Percentiles rank a stretch among this genome's conserved stretches.
Evolutionary conservation across 805 yeast species (phyloP).

Genomic region (Priceomyces haplophilus): DNA sequence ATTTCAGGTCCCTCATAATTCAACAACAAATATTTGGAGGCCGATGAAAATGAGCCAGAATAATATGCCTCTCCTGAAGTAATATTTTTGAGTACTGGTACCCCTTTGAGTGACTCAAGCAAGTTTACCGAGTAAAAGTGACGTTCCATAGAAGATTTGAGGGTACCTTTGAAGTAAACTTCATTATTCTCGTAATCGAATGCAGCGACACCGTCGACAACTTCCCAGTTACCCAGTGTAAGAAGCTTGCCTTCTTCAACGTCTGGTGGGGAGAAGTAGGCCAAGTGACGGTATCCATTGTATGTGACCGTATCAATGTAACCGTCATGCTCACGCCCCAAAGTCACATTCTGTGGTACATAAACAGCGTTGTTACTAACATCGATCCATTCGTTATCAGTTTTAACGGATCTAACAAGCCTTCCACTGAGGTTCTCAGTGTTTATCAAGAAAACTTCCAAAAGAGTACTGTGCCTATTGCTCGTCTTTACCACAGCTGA

Average conservation of each 20-base stretch:
- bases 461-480: constrained; percentile 56
- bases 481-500: constrained; percentile 56
- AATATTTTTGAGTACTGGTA: constrained; percentile 48
- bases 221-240: constrained; percentile 84
- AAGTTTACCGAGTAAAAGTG: constrained; percentile 73
- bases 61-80: constrained; percentile 58
- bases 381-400: constrained; percentile 63
- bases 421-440: constrained; percentile 24
- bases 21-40: constrained; percentile 67
- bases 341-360: constrained; percentile 33
- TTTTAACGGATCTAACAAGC: constrained; percentile 43
- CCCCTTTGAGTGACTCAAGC: constrained; percentile 21
- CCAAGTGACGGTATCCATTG: constrained; percentile 71
- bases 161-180: constrained; percentile 68
- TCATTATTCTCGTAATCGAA: constrained; percentile 46
- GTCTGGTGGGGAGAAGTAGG: constrained; percentile 71
- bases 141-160: constrained; percentile 76
- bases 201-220: constrained; percentile 63
- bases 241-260: constrained; percentile 46
- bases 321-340: constrained; percentile 47
- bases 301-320: constrained; percentile 74
- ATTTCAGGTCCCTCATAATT: constrained; percentile 75
- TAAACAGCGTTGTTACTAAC: constrained; percentile 30
- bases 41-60: constrained; percentile 72
- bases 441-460: constrained; percentile 50